These are phyloP conservation scores for Termitomyces sp. DNA, from an alignment of 768 basidiomycete genomes.

Conservation along the genomic window DNA sequence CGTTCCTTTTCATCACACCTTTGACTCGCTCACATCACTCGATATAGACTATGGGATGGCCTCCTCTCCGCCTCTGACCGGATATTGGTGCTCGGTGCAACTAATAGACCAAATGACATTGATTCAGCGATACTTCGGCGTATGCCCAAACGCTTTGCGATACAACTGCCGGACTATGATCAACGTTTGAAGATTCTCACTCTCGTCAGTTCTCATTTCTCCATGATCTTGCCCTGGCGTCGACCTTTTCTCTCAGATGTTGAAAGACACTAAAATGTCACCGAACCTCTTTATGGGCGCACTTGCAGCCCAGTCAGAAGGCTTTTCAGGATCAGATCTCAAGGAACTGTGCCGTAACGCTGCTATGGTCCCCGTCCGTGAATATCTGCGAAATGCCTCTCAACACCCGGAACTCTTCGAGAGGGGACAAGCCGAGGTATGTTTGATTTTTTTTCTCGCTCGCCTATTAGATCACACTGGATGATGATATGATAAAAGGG, in stretches of 20 bases:
- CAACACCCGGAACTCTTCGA: conserved; percentile 39
- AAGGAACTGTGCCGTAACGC: conserved; percentile 91
- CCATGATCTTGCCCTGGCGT: not conserved
- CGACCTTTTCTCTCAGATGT: conserved; percentile 56
- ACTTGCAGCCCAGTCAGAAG: conserved; percentile 69
- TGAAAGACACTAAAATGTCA: conserved; percentile 70
- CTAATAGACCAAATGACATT: conserved; percentile 92
- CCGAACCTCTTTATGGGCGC: conserved; percentile 55
- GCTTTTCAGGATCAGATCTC: conserved; percentile 87
- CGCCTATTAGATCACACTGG: not conserved
- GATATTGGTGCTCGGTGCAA: conserved; percentile 91
- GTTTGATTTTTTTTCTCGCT: conserved; percentile 11
- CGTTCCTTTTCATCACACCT: conserved; percentile 21
- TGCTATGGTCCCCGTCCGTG: conserved; percentile 89
- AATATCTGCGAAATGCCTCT: conserved; percentile 61
- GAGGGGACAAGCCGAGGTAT: conserved; percentile 49
- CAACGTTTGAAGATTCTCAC: conserved; percentile 84
- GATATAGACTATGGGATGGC: conserved; percentile 87
- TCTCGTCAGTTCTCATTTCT: conserved; percentile 46
- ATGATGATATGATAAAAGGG: conserved; percentile 44
- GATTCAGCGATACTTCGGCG: conserved; percentile 84
- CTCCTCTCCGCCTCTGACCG: conserved; percentile 76
- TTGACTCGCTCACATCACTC: not conserved
- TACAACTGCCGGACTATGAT: conserved; percentile 72
- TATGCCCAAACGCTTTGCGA: conserved; percentile 96